A percentile compares a stretch with the other conserved stretches of the same genome.
phyloP scores from a whole-genome alignment of 2,329 filamentous ascomycete species.

The Eutypella sp. region DNA sequence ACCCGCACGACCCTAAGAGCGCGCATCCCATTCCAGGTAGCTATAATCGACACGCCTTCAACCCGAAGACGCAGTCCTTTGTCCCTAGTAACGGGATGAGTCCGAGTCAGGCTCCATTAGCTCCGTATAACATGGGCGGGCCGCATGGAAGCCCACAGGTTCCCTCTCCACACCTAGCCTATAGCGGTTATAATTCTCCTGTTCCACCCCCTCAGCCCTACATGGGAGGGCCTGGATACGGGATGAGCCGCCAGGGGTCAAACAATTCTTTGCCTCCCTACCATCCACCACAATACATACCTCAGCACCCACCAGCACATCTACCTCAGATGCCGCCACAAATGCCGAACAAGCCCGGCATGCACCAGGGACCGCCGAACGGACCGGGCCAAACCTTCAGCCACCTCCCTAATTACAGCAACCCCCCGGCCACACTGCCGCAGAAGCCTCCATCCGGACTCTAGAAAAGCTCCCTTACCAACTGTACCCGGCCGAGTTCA shows the following conservation, averaged over 20 bases:
- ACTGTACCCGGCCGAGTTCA: too few species aligned
- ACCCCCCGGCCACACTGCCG: constrained; percentile 50
- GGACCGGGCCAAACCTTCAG: constrained; percentile 39
- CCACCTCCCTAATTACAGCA: constrained; percentile 54
- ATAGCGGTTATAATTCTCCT: constrained; percentile 42
- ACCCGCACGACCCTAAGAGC: constrained; percentile 65
- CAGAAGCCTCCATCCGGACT: constrained; percentile 52
- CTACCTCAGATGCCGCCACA: constrained; percentile 37
- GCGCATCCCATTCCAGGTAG: constrained; percentile 83
- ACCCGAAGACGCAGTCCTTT: constrained; percentile 91
- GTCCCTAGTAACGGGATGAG: constrained; percentile 59
- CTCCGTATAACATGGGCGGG: constrained; percentile 42
- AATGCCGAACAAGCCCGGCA: constrained; percentile 41
- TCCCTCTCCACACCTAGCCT: constrained; percentile 45
- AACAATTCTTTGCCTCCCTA: constrained; percentile 50
- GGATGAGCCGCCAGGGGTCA: constrained; percentile 53
- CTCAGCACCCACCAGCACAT: constrained; percentile 35
- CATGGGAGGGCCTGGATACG: constrained; percentile 39
- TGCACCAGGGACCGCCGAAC: constrained; percentile 33
- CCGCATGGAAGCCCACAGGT: constrained; percentile 51
- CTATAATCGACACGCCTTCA: constrained; percentile 81
- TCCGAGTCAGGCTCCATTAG: constrained; percentile 42
- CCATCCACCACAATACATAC: constrained; percentile 34
- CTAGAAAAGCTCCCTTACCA: constrained; percentile 25
- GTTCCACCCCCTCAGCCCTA: constrained; percentile 40